Base-by-base conservation (phyloP, 306 rosid species). In the Medicago ruthenica region DNA sequence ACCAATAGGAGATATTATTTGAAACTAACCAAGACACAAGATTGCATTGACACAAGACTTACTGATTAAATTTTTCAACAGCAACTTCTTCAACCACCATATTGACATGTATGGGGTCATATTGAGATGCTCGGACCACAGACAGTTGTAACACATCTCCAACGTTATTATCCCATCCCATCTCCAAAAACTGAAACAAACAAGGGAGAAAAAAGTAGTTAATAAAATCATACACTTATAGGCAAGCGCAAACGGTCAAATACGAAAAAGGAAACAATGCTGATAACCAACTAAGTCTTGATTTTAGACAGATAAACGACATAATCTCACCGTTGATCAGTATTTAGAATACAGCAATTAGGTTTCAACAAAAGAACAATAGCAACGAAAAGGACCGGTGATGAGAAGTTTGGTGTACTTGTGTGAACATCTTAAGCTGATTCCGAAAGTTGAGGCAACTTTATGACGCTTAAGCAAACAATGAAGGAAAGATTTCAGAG, bases 161-260 rank as follows among this genome's bases (percentile, higher is more conserved):
- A 60, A 27, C 39, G 20, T 60, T 27, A 42, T 60, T 60, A 60
- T 27, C 67, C 67, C 67, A 61, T 44, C 31, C 20, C 67, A 61
- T 27, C 42, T 61, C 67, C 44, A 61, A 31, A 61, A 61, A 61
- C 67, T 61, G 12, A 6, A 61, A 31, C 20, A 24, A 7, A 34
- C 17, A 22, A 61, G 44, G 67, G 67, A 34, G 22, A 62, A 62
- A 34, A 34, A 31, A 2, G 67, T 61, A 61, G 21, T 14, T 61
- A 31, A 13, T 21, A 61, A 61, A 61, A 60, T 27, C 66, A 60
- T 60, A 60, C 9, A 15, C 12, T 42, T 42, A 42, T 42, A 40
- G 1, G 8, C 45, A 9, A 40, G 12, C 3, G 45, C 45, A 40
- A 8, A 40, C 11, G 1, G 15, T 10, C 14, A 42, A 3, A 42